Evolutionary conservation across 495 filamentous ascomycete genomes (phyloP).

Genomic region (Hypomontagnella submonticulosa): DNA sequence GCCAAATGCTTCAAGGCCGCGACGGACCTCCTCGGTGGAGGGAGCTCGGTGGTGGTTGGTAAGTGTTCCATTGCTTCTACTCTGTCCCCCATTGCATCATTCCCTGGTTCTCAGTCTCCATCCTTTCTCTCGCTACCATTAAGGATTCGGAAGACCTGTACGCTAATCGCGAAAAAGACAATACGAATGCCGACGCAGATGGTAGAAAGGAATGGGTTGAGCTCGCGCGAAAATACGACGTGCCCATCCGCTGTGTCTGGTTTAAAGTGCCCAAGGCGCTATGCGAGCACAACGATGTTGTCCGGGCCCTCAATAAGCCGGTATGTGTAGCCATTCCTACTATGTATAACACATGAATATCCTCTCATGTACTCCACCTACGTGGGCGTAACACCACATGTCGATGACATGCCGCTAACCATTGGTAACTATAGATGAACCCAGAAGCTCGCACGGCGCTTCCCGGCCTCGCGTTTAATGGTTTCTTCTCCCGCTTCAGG

Average conservation of each 20-base stretch:
- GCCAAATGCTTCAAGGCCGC: conserved; percentile 88
- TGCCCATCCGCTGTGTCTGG: conserved; percentile 86
- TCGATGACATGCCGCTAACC: background rate
- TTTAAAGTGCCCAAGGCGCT: conserved; percentile 78
- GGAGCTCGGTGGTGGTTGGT: conserved; percentile 80
- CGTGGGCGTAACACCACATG: background rate
- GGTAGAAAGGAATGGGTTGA: conserved; percentile 78
- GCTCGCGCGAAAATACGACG: conserved; percentile 72
- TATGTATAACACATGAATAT: background rate
- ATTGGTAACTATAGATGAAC: conserved; percentile 68
- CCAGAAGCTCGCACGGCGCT: conserved; percentile 81
- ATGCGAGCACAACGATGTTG: conserved; percentile 90
- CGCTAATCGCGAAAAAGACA: conserved; percentile 66
- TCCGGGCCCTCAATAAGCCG: conserved; percentile 75
- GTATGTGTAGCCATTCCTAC: conserved; percentile 52
- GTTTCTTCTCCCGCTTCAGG: conserved; percentile 75
- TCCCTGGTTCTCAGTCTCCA: background rate
- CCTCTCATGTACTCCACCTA: too few species aligned
- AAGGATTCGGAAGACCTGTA: background rate
- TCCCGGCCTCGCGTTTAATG: conserved; percentile 81
- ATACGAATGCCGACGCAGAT: conserved; percentile 86
- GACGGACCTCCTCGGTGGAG: conserved; percentile 67
- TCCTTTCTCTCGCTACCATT: conserved; percentile 2
- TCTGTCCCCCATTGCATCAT: background rate
- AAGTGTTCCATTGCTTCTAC: conserved; percentile 50